phyloP scores from a whole-genome alignment of 352 stramenopile species.

The Phytophthora brassicae region DNA sequence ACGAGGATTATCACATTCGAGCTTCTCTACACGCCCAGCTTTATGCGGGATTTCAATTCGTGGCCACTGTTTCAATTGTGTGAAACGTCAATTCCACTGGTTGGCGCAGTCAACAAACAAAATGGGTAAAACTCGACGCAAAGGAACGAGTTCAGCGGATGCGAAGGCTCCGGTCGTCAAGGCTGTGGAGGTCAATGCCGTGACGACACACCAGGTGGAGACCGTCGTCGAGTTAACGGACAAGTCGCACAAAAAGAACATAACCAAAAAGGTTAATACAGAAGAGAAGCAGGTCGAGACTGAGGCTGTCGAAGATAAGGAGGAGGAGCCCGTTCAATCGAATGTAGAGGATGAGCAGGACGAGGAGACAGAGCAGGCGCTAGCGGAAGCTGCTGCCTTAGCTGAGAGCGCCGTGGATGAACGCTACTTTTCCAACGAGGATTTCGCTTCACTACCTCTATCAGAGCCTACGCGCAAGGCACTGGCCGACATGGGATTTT shows the following conservation, averaged over 20 bases:
- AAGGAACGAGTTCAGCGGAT: conserved; percentile 14
- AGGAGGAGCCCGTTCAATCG: conserved; percentile 26
- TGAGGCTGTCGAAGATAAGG: conserved; percentile 27
- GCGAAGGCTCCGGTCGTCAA: conserved; percentile 21
- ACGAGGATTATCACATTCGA: conserved; percentile 8
- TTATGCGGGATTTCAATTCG: conserved; percentile 16
- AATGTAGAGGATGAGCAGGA: conserved; percentile 48
- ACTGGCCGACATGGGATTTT: conserved; percentile 91
- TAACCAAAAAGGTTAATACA: conserved; percentile 42
- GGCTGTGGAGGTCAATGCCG: conserved; percentile 11
- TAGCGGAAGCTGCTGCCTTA: conserved; percentile 42
- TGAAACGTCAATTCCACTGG: conserved; percentile 46
- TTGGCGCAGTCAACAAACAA: conserved; percentile 26
- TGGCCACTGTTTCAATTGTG: not conserved
- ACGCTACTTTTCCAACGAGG: conserved; percentile 87
- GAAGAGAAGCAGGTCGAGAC: conserved; percentile 18
- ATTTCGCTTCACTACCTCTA: conserved; percentile 91
- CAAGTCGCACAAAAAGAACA: conserved; percentile 41
- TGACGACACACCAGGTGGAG: conserved; percentile 14
- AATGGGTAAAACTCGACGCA: conserved; percentile 43
- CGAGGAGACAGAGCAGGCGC: conserved; percentile 62
- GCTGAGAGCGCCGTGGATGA: conserved; percentile 55
- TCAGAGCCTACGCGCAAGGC: conserved; percentile 90
- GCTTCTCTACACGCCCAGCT: conserved; percentile 9
- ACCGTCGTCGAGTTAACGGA: not conserved